Evolutionary conservation across 164 flowering plant species (phyloP).

Genomic region (Magnolia sinica): DNA sequence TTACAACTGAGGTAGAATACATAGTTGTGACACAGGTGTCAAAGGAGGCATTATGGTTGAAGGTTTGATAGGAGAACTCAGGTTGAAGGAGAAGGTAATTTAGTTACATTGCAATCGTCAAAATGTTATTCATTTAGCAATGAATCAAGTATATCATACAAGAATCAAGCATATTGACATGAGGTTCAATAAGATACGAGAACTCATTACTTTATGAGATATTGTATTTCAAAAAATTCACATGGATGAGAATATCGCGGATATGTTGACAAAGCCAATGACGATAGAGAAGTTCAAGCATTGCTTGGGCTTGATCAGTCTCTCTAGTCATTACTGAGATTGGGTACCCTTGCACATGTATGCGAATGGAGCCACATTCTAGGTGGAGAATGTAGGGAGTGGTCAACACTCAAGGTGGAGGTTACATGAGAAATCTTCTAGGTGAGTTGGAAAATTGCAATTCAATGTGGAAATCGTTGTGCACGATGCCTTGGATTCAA

Average conservation of each 20-base stretch:
- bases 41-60: not conserved
- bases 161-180: not conserved
- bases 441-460: too few relatives aligned
- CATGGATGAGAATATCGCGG: not conserved
- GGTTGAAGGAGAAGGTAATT: not conserved
- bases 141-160: not conserved
- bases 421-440: too few relatives aligned
- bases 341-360: not conserved
- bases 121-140: not conserved
- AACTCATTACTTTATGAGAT: not conserved
- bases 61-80: not conserved
- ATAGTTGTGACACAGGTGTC: not conserved
- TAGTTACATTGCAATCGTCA: not conserved
- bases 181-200: not conserved
- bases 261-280: not conserved
- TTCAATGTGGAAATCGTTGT: too few relatives aligned
- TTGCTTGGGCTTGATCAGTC: not conserved
- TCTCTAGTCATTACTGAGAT: not conserved
- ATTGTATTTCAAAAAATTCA: not conserved
- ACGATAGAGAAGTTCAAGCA: not conserved
- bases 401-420: too few relatives aligned
- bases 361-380: not conserved
- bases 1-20: not conserved
- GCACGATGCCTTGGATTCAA: too few relatives aligned
- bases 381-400: too few relatives aligned